Percentiles rank a stretch among this genome's conserved stretches.
phyloP scores from a whole-genome alignment of 2,329 filamentous ascomycete species.

The Hypoxylon sp. region DNA sequence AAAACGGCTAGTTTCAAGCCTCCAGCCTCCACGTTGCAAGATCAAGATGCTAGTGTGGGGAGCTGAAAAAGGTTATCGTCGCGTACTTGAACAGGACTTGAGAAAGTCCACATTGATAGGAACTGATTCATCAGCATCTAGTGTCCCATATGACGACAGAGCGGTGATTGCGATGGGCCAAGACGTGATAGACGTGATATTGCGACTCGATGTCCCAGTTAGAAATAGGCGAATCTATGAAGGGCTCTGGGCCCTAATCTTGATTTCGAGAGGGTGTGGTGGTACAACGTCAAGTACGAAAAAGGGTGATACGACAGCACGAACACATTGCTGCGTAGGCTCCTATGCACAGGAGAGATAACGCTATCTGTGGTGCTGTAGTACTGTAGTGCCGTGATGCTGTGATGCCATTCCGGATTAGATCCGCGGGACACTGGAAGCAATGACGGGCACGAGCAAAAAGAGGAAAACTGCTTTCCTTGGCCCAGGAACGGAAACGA shows the following conservation, averaged over 20 bases:
- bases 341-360: neutral
- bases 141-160: conserved; percentile 21
- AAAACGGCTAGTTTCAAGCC: conserved; percentile 26
- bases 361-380: neutral
- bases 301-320: neutral
- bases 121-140: conserved; percentile 17
- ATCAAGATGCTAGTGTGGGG: conserved; percentile 26
- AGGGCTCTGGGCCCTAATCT: conserved; percentile 12
- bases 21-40: conserved; percentile 32
- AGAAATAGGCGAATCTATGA: conserved; percentile 6
- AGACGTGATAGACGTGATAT: conserved; percentile 12
- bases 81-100: conserved; percentile 13
- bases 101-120: conserved; percentile 16
- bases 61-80: conserved; percentile 40
- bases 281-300: conserved; percentile 3
- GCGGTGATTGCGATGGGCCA: conserved; percentile 9
- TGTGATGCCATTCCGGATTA: conserved; percentile 20
- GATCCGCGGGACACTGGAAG: conserved; percentile 10
- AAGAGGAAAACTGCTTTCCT: conserved; percentile 17
- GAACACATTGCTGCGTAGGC: neutral
- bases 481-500: conserved; percentile 7
- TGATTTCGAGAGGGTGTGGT: conserved; percentile 30
- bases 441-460: conserved; percentile 14
- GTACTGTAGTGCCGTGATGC: neutral
- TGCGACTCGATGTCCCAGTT: conserved; percentile 13